phyloP scores from a whole-genome alignment of 2,329 filamentous ascomycete genomes.

The Xylaria sp. region DNA sequence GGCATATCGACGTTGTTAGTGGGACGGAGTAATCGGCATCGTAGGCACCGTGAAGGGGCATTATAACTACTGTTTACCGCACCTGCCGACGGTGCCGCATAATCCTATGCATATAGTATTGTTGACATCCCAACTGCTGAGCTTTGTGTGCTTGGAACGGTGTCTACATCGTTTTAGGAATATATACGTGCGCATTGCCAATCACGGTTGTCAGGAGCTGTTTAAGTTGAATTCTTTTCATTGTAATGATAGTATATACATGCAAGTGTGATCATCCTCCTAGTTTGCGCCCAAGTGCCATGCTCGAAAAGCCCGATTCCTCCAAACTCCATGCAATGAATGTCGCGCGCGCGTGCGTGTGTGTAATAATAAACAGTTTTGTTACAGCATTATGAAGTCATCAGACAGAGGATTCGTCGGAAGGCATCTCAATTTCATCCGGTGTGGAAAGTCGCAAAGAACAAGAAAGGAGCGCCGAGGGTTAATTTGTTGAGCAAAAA shows the following conservation, averaged over 20 bases:
- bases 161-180: too few species aligned
- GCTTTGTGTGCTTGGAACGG: too few species aligned
- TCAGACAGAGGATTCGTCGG: neutral
- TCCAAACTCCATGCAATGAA: constrained; percentile 11
- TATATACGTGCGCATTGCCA: too few species aligned
- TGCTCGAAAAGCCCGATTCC: neutral
- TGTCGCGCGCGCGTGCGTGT: neutral
- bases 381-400: neutral
- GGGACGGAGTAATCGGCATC: too few species aligned
- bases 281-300: constrained; percentile 13
- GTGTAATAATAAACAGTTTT: neutral
- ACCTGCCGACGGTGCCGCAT: too few species aligned
- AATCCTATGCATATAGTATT: too few species aligned
- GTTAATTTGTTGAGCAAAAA: neutral
- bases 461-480: constrained; percentile 9
- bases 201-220: too few species aligned
- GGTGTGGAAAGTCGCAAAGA: neutral
- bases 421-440: neutral
- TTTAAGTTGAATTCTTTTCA: neutral
- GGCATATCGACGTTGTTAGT: too few species aligned
- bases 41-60: too few species aligned
- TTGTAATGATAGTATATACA: constrained; percentile 2
- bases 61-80: too few species aligned
- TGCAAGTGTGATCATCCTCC: constrained; percentile 1
- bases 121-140: too few species aligned